Conservation (phyloP, 2,329 filamentous ascomycete species). For the Penicillium glabrum region DNA sequence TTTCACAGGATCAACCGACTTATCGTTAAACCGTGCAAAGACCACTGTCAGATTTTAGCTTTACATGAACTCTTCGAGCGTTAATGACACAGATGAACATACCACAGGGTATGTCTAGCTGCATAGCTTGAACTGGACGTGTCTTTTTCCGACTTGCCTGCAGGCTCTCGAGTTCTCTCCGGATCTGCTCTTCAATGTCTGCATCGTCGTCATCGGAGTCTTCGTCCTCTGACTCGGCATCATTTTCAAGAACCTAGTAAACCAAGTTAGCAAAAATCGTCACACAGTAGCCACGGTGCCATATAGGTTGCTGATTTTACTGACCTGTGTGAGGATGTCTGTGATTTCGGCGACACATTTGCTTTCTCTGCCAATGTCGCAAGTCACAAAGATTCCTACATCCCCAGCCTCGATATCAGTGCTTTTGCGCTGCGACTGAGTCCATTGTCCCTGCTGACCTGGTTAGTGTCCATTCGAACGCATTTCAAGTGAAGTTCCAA, state of each 20-base stretch:
- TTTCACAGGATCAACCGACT: conserved; percentile 59
- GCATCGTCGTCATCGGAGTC: conserved; percentile 39
- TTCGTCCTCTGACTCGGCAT: background rate
- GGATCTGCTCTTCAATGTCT: conserved; percentile 62
- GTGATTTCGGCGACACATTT: conserved; percentile 59
- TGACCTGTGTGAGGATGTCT: conserved; percentile 58
- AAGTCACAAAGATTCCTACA: conserved; percentile 63
- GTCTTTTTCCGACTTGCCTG: conserved; percentile 47
- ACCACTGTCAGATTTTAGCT: conserved; percentile 46
- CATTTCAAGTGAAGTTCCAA: background rate
- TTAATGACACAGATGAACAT: conserved; percentile 12
- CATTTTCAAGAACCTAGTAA: background rate
- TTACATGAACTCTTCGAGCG: background rate
- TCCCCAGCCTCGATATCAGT: conserved; percentile 50
- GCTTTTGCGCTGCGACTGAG: conserved; percentile 29
- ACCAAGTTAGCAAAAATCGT: conserved; percentile 4
- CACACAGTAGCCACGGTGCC: background rate
- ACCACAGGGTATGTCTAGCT: conserved; percentile 53
- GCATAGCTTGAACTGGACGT: conserved; percentile 53
- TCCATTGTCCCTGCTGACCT: conserved; percentile 10
- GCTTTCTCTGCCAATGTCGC: conserved; percentile 60
- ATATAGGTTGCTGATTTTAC: conserved; percentile 8
- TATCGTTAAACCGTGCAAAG: conserved; percentile 56
- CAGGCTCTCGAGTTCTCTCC: conserved; percentile 57
- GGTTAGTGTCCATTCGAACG: background rate